Evolutionary conservation across 768 basidiomycete genomes (phyloP).

Genomic region (Hygrophoropsis aurantiaca): DNA sequence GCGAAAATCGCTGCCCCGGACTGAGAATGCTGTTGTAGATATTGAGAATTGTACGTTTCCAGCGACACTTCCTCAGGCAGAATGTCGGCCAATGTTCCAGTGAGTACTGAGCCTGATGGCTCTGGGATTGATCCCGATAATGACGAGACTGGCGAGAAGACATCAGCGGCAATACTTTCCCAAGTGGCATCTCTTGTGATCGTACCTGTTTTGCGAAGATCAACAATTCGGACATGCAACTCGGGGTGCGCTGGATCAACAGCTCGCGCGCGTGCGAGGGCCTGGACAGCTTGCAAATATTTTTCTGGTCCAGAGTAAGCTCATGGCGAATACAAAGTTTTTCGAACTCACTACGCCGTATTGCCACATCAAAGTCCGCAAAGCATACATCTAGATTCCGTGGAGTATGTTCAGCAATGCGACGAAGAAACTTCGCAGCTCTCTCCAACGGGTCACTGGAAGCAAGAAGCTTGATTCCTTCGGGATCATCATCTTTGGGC

Average conservation of each 20-base stretch:
- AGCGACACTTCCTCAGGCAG: constrained; percentile 57
- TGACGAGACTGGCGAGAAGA: constrained; percentile 39
- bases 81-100: constrained; percentile 45
- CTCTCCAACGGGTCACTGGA: constrained; percentile 68
- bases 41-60: constrained; percentile 74
- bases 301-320: constrained; percentile 51
- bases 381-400: constrained; percentile 71
- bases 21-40: constrained; percentile 60
- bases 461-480: constrained; percentile 69
- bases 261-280: constrained; percentile 55
- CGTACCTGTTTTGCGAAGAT: constrained; percentile 60
- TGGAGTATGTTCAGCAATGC: constrained; percentile 53
- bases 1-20: constrained; percentile 59
- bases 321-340: background rate
- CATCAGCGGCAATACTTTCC: background rate
- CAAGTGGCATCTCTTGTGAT: background rate
- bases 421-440: constrained; percentile 69
- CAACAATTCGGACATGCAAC: constrained; percentile 68
- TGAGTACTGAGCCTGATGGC: constrained; percentile 50
- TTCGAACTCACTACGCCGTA: constrained; percentile 67
- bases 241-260: constrained; percentile 60
- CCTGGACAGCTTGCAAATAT: constrained; percentile 73
- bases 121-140: constrained; percentile 43
- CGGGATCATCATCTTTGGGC: constrained; percentile 79
- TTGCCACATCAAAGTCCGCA: constrained; percentile 75